These are phyloP conservation scores for Colletotrichum salicis DNA, from an alignment of 2,329 filamentous ascomycete genomes.

Conservation along the genomic window DNA sequence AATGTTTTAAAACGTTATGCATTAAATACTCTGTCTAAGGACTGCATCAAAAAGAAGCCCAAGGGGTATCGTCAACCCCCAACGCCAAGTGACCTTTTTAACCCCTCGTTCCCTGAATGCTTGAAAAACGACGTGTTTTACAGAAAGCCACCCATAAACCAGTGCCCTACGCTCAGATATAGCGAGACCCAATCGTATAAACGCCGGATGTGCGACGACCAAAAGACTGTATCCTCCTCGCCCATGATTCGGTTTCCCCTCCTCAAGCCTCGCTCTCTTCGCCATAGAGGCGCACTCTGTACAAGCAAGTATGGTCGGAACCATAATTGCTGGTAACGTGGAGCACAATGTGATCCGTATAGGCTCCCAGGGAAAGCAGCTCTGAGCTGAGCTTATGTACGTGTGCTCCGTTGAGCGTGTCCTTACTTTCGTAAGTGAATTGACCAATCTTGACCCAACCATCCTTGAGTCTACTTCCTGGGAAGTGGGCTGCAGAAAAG, in stretches of 20 bases:
- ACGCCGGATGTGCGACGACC: neutral
- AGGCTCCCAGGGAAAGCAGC: conserved; percentile 57
- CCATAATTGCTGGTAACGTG: conserved; percentile 70
- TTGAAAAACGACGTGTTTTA: conserved; percentile 1
- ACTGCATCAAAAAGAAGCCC: conserved; percentile 19
- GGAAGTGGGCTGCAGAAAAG: conserved; percentile 57
- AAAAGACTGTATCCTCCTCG: neutral
- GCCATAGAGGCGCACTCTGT: conserved; percentile 70
- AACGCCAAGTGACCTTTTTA: conserved; percentile 23
- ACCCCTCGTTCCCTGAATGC: conserved; percentile 21
- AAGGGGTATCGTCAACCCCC: conserved; percentile 35
- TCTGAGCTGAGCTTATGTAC: conserved; percentile 64
- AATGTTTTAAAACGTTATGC: conserved; percentile 1
- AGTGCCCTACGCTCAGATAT: neutral
- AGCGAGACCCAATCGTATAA: neutral
- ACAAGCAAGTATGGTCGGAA: conserved; percentile 72
- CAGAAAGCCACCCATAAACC: neutral
- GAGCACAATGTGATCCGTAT: conserved; percentile 64
- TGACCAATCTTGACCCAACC: conserved; percentile 67
- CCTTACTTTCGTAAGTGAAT: conserved; percentile 62
- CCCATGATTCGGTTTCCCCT: neutral
- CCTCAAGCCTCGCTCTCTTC: conserved; percentile 40
- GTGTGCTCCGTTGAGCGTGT: conserved; percentile 58
- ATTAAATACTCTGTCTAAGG: conserved; percentile 18
- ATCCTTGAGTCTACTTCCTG: conserved; percentile 39